Percentiles rank a stretch among this genome's conserved stretches.
These are phyloP conservation scores for Asterella californica DNA, from an alignment of 225 moss, liverwort and hornwort species.

Conservation along the genomic window DNA sequence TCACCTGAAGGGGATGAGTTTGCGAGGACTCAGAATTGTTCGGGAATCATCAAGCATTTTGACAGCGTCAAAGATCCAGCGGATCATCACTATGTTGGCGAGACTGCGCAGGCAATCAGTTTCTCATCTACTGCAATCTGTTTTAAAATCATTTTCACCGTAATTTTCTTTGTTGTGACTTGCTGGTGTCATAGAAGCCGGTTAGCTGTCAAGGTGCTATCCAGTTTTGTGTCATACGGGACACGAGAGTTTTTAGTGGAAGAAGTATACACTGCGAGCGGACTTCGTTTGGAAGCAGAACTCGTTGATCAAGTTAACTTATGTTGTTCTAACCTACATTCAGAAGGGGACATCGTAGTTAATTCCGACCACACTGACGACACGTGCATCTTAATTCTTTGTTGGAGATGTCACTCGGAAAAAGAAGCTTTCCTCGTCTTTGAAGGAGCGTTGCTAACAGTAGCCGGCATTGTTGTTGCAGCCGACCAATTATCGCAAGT, in stretches of 20 bases:
- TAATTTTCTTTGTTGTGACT: not conserved
- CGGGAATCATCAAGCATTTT: slow-evolving; percentile 57
- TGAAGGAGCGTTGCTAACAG: not conserved
- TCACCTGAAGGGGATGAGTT: slow-evolving; percentile 26
- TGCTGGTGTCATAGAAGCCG: not conserved
- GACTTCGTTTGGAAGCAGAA: not conserved
- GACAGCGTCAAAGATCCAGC: slow-evolving; percentile 71
- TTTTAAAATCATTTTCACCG: not conserved
- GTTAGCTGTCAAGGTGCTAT: too few species aligned
- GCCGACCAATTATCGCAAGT: slow-evolving; percentile 66
- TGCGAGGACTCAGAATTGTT: slow-evolving; percentile 17
- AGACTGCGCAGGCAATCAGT: slow-evolving; percentile 57
- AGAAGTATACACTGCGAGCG: not conserved
- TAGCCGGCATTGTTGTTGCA: slow-evolving; percentile 27
- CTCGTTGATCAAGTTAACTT: not conserved
- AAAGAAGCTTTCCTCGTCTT: not conserved
- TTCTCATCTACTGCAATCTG: not conserved
- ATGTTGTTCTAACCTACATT: not conserved
- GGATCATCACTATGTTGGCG: slow-evolving; percentile 74
- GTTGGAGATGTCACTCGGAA: not conserved
- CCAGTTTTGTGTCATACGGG: too few species aligned
- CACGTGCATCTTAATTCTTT: not conserved
- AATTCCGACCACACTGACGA: not conserved
- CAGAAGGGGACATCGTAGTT: too few species aligned
- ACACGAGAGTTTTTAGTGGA: too few species aligned